Base-by-base conservation (phyloP, 1,139 yeast genomes). In the Saccharomycopsis crataegensis region DNA sequence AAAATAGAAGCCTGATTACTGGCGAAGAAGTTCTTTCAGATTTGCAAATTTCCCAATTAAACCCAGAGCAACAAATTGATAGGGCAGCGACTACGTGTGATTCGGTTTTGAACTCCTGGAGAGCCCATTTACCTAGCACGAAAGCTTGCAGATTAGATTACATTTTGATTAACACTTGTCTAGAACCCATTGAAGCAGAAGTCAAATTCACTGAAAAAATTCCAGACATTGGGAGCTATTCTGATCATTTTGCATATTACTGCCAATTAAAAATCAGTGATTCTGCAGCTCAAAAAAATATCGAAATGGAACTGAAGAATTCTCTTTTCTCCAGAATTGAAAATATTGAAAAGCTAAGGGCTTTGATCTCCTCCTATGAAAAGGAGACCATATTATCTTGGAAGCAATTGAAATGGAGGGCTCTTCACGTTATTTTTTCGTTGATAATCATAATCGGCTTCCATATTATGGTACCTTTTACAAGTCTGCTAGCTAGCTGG, bases 111-210 rank as follows among this genome's bases (percentile, higher is more conserved):
- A 93, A 93, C 65, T 86, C 96, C 1, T 94, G 96, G 96, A 76
- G 98, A 59, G 76, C 79, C 0, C 58, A 69, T 17, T 71, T 89
- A 50, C 69, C 76, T 31, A 76, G 77, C 0, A 75, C 79, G 58
- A 94, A 89, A 59, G 99, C 99, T 1, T 86, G 94, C 63, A 74
- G 99, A 49, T 73, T 93, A 53, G 99, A 94, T 65, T 93, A 93
- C 65, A 94, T 96, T 0, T 75, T 93, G 58, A 79, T 87, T 52
- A 96, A 88, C 64, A 68, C 78, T 1, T 71, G 70, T 49, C 71
- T 90, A 28, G 65, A 63, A 2, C 84, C 90, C 0, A 60, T 76
- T 0, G 75, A 73, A 22, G 90, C 94, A 0, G 67, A 75, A 9
- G 96, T 90, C 1, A 75, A 76, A 38, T 90, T 91, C 64, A 82